Base-by-base conservation (phyloP, 352 stramenopile species). In the Phytophthora syringae region DNA sequence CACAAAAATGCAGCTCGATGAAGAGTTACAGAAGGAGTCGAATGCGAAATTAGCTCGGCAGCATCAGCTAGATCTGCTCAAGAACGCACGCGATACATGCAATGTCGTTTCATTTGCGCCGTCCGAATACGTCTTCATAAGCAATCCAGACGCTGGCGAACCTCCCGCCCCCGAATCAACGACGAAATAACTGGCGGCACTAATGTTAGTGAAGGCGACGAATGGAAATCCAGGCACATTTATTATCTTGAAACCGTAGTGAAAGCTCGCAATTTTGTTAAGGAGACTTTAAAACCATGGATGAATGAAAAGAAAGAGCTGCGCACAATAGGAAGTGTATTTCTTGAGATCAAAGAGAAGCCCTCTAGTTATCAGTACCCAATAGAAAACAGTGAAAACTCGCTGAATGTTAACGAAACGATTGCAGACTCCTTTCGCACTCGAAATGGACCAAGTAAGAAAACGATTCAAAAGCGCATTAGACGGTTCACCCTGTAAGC, bases 101-200 rank as follows among this genome's bases (percentile, higher is more conserved):
- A 52, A 13, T 22, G 20, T 45, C 20, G 18, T 30, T 18, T 30
- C 40, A 4, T 30, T 52, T 24, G 25, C 40, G 13, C 15, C n/a
- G 4, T 60, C 52, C 13, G 18, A 52, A 15, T 60, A 60, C 15
- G 52, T 60, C 7, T 60, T 60, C 30, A 25, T 60, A 36, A 52
- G 24, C 25, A 59, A 59, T 36, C 24, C 40, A 15, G 52, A 30
- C 36, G 30, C 18, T 36, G 50, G 34, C 12, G 28, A 49, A 44
- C 7, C 37, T 44, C 16, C 37, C 16, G 27, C 16, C 37, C 37
- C 37, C 37, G 37, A 13, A 44, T 24, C 37, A 44, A 44, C 37
- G 37, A 44, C 37, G 37, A 12, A 44, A 44, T 44, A 44, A 16
- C 5, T 24, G 37, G 37, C 37, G 11, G 3, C 37, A 22, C 16